Evolutionary conservation across 495 filamentous ascomycete species (phyloP).

Genomic region (Astrothelium macrocarpum): DNA sequence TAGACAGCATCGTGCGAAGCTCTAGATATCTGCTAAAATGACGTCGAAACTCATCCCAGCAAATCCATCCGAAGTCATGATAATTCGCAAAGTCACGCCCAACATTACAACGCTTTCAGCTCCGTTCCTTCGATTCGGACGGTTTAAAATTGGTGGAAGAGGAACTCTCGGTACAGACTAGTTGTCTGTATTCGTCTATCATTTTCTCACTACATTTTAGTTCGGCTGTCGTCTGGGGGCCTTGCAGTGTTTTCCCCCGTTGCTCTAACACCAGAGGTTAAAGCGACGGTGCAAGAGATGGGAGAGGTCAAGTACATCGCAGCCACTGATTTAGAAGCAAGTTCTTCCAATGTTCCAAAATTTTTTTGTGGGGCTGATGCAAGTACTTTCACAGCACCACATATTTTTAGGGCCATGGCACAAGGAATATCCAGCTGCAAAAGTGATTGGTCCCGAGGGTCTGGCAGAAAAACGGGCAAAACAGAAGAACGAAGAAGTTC

Average conservation of each 20-base stretch:
- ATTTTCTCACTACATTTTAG: slow-evolving; percentile 32
- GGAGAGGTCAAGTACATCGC: slow-evolving; percentile 76
- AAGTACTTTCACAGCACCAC: slow-evolving; percentile 51
- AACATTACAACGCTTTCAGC: slow-evolving; percentile 72
- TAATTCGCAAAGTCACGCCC: slow-evolving; percentile 73
- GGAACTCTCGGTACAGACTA: slow-evolving; percentile 64
- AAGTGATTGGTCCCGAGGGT: slow-evolving; percentile 75
- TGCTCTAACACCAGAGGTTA: slow-evolving; percentile 68
- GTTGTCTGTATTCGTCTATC: background rate
- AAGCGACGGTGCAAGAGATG: slow-evolving; percentile 51
- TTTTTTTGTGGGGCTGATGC: background rate
- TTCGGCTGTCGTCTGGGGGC: slow-evolving; percentile 62
- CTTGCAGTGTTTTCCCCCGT: slow-evolving; percentile 91
- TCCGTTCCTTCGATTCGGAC: slow-evolving; percentile 76
- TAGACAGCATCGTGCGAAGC: no score
- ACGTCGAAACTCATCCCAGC: slow-evolving; percentile 43
- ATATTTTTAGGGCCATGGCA: slow-evolving; percentile 82
- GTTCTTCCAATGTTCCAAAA: background rate
- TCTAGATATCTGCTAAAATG: background rate
- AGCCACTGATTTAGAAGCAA: slow-evolving; percentile 64
- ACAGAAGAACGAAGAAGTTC: slow-evolving; percentile 52
- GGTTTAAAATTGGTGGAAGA: slow-evolving; percentile 72
- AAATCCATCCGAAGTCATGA: slow-evolving; percentile 70
- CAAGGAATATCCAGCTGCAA: slow-evolving; percentile 62
- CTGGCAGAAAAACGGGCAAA: slow-evolving; percentile 73